Base-by-base conservation (phyloP, 192 early-diverging fungal species). In the Funneliformis geosporum region DNA sequence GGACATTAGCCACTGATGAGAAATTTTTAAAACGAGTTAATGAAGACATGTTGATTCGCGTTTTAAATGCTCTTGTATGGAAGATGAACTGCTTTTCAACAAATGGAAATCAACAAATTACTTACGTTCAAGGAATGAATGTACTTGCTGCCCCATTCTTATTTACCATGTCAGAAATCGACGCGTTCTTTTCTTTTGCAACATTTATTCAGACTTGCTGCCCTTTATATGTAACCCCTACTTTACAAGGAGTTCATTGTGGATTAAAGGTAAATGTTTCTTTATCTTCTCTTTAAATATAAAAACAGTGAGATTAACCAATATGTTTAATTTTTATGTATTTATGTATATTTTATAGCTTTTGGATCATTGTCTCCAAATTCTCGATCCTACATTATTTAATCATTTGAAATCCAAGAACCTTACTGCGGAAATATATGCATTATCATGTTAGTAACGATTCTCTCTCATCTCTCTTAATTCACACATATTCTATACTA, bases 71-170 rank as follows among this genome's bases (percentile, higher is more conserved):
- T 0, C 93, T 96, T 85, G 92, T 91, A 42, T 95, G 95, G 90
- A 94, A 78, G 68, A 44, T 78, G 92, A 65, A 89, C 90, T 70
- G 75, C 77, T 14, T 80, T 74, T 43, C 80, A 83, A 79, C 74
- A 16, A 69, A 80, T 70, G 42, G 85, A 16, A 70, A 85, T 79
- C 80, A 88, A 82, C 55, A 84, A 60, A 89, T 96, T 72, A 88
- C 92, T 16, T 96, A 99, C 84, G 96, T 97, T 25, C 96, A 96
- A 83, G 96, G 96, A 25, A 97, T 99, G 94, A 99, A 97, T 84
- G 95, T 96, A 55, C 86, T 97, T 61, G 87, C 89, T 60, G 95
- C 95, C 18, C 97, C 97, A 40, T 97, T 99, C 80, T 84, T 97
- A 23, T 96, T 92, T 76, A 91, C 92, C 0, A 93, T 99, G 93